A percentile compares a stretch with the other conserved stretches of the same genome.
Conservation (phyloP, 2,329 filamentous ascomycete genomes). For the Phaeophleospora eucalypticola region DNA sequence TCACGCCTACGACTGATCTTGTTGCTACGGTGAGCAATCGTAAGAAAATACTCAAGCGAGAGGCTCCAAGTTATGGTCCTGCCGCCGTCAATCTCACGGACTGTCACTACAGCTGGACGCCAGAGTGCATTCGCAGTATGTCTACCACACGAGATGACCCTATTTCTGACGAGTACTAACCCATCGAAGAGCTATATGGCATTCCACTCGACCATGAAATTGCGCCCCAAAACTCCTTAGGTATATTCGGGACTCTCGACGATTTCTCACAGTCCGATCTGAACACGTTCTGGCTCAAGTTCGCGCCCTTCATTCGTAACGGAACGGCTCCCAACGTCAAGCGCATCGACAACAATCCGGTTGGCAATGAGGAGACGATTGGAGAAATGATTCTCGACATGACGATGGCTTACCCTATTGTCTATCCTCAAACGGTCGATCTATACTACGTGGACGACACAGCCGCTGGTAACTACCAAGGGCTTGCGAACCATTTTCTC, state of each 20-base stretch:
- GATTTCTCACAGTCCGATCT: constrained; percentile 40
- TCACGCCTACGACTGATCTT: no score
- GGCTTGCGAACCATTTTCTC: constrained; percentile 37
- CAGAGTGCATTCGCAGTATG: no score
- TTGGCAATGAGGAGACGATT: constrained; percentile 25
- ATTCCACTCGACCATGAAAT: constrained; percentile 32
- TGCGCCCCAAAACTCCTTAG: constrained; percentile 44
- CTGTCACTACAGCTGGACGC: no score
- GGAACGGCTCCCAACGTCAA: constrained; percentile 29
- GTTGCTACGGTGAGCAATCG: no score
- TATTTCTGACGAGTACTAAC: no score
- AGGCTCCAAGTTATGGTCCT: no score
- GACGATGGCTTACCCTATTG: constrained; percentile 45
- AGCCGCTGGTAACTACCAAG: constrained; percentile 34
- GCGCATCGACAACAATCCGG: constrained; percentile 25
- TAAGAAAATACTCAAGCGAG: no score
- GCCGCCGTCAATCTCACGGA: no score
- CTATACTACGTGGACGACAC: constrained; percentile 49
- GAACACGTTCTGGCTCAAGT: constrained; percentile 30
- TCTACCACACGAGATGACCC: no score
- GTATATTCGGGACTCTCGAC: constrained; percentile 47
- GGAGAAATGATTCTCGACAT: constrained; percentile 52
- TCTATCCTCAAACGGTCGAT: constrained; percentile 50
- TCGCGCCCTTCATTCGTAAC: constrained; percentile 23
- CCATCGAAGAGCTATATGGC: no score